Percentiles rank a stretch among this genome's conserved stretches.
Evolutionary conservation across 1,284 basidiomycete species (phyloP).

Genomic region (Limonomyces culmigenus): DNA sequence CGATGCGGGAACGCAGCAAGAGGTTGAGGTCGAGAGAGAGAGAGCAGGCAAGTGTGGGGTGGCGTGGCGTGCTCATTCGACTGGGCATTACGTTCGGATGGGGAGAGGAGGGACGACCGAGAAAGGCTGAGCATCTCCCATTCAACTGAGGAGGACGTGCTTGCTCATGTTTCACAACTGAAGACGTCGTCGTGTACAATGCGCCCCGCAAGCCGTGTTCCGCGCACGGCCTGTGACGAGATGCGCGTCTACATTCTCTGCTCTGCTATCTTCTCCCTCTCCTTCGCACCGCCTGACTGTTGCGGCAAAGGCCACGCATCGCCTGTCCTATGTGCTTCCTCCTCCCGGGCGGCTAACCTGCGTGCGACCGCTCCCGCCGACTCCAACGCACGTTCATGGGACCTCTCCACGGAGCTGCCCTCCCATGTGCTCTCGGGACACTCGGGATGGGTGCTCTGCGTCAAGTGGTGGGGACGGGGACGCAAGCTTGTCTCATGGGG

Average conservation of each 20-base stretch:
- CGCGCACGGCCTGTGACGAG: constrained; percentile 85
- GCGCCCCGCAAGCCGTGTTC: constrained; percentile 93
- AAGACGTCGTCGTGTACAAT: constrained; percentile 79
- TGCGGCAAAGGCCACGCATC: constrained; percentile 81
- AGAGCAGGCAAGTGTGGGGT: no score
- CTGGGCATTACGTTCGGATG: no score
- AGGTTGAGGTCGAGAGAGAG: no score
- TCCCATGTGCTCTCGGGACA: constrained; percentile 82
- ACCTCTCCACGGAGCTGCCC: constrained; percentile 86
- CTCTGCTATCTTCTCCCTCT: constrained; percentile 36
- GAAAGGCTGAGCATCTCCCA: no score
- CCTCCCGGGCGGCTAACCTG: constrained; percentile 82
- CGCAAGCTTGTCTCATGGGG: constrained; percentile 83
- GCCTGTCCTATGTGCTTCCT: constrained; percentile 89
- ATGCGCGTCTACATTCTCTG: constrained; percentile 88
- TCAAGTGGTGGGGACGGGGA: constrained; percentile 94
- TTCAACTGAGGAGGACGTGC: constrained; percentile 66
- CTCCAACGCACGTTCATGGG: constrained; percentile 87
- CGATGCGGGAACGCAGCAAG: no score
- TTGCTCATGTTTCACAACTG: constrained; percentile 66
- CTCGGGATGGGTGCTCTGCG: constrained; percentile 89
- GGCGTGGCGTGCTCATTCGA: no score
- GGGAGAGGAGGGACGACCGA: no score
- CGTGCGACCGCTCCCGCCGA: constrained; percentile 95
- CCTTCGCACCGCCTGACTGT: constrained; percentile 1